Evolutionary conservation across 1,139 yeast species (phyloP).

Genomic region (Pichia kudriavzevii): DNA sequence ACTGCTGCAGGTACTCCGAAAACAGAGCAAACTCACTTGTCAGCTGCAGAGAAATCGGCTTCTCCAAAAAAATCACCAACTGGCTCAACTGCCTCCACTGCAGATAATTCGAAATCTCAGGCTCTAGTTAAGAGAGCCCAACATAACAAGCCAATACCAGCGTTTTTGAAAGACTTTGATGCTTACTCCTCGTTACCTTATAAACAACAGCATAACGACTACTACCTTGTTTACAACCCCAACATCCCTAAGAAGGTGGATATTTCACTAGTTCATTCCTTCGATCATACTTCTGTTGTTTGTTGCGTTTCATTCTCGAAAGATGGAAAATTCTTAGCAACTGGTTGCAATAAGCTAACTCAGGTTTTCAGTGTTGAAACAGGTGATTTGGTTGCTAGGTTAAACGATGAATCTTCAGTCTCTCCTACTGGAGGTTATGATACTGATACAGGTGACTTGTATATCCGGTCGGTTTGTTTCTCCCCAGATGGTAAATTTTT

Average conservation of each 20-base stretch:
- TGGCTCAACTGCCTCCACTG: neutral
- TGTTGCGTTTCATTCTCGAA: conserved; percentile 93
- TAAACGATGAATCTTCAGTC: conserved; percentile 69
- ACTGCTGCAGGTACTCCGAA: neutral
- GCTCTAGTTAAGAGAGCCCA: conserved; percentile 36
- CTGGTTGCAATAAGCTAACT: conserved; percentile 95
- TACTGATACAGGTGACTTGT: conserved; percentile 66
- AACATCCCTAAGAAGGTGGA: conserved; percentile 70
- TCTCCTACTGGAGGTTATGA: conserved; percentile 32
- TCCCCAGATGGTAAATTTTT: conserved; percentile 93
- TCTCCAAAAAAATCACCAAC: neutral
- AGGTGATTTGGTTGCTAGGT: conserved; percentile 81
- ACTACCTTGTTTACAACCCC: conserved; percentile 87
- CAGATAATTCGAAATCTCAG: conserved; percentile 22
- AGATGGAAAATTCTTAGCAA: conserved; percentile 90
- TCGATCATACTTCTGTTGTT: conserved; percentile 89
- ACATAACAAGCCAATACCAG: conserved; percentile 74
- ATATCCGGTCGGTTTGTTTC: conserved; percentile 91
- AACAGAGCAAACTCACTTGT: neutral
- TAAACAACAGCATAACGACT: conserved; percentile 80
- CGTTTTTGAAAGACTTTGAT: conserved; percentile 76
- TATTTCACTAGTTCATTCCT: conserved; percentile 80
- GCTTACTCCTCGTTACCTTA: conserved; percentile 69
- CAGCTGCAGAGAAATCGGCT: neutral
- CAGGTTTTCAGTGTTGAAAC: conserved; percentile 90